Evolutionary conservation across 176 grass and related monocot species (phyloP), one percentile per base, ranked within the genome.

Genomic region (Hsuehochloa calcarea): DNA sequence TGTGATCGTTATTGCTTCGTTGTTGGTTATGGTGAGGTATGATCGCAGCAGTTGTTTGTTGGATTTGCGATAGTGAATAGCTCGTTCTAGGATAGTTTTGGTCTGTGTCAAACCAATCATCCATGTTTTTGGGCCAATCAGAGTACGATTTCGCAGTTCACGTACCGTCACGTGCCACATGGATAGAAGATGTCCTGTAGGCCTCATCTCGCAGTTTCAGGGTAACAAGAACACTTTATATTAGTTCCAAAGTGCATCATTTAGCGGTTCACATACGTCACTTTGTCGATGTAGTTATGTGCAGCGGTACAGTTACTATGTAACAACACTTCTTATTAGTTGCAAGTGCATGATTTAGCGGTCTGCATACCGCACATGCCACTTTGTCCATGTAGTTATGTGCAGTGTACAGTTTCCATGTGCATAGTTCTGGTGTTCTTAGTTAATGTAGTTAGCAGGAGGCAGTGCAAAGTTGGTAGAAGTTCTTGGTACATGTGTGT

Each of bases 141-240:
- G 31, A 40, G 44, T 38, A 65, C 10, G 79, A 38, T 67, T 65
- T 78, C 3, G 26, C 59, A 8, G 27, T 27, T 39, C 67, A 62
- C 40, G 37, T 82, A 56, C 11, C 14, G 4, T 8, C 44, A 82
- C 47, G 37, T 49, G 7, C 1, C 47, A 41, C 47, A 74, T 26
- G 60, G n/a, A 68, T 90, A 68, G 5, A 67, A 34, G 68, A 65
- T 73, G 73, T 3, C 19, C 29, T 71, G 23, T 72, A 62, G 39
- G 71, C 12, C 46, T 77, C 49, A 5, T 71, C 46, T 71, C 72
- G 25, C 44, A 14, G 19, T 86, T 72, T 82, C 45, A 49, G 64
- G 31, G 43, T 7, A 16, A 52, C 13, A 80, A 37, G 2, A 31
- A 31, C 11, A 19, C 61, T 29, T 13, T 16, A 4, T 82, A 47